phyloP scores from a whole-genome alignment of 1,139 yeast genomes.

The Schwanniomyces etchellsii region DNA sequence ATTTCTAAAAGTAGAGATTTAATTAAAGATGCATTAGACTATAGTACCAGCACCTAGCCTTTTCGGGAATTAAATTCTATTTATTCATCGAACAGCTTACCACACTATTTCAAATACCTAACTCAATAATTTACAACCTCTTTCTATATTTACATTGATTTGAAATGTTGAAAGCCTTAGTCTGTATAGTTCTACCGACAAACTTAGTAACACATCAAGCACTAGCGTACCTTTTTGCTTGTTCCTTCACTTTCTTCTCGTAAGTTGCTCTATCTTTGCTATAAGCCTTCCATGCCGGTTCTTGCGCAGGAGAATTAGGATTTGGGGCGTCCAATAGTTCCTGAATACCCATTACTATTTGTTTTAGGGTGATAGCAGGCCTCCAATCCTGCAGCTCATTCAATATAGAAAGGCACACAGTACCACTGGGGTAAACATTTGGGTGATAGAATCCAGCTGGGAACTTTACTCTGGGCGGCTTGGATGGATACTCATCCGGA shows the following conservation, averaged over 20 bases:
- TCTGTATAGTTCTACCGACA: background rate
- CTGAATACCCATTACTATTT: slow-evolving; percentile 87
- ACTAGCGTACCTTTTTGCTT: slow-evolving; percentile 63
- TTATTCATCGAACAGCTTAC: too few relatives aligned
- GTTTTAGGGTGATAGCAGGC: slow-evolving; percentile 91
- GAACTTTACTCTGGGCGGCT: slow-evolving; percentile 90
- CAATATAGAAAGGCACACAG: slow-evolving; percentile 85
- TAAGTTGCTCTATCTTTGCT: slow-evolving; percentile 62
- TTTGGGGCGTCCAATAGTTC: slow-evolving; percentile 87
- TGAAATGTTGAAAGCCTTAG: background rate
- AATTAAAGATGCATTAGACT: slow-evolving; percentile 25
- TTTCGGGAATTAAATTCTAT: background rate
- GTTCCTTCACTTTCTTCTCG: slow-evolving; percentile 73
- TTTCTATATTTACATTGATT: background rate
- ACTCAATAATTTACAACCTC: background rate
- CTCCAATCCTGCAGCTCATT: slow-evolving; percentile 98
- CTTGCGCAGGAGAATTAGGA: slow-evolving; percentile 96
- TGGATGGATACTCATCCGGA: slow-evolving; percentile 91
- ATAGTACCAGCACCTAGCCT: background rate
- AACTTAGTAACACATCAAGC: slow-evolving; percentile 2
- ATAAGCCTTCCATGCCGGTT: slow-evolving; percentile 89
- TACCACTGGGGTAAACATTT: slow-evolving; percentile 94
- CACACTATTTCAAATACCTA: background rate
- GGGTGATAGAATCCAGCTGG: slow-evolving; percentile 93
- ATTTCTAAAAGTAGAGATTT: slow-evolving; percentile 37